Evolutionary conservation across 352 stramenopile species (phyloP), one percentile per base, ranked within the genome.

Genomic region (Globisporangium megalacanthum): DNA sequence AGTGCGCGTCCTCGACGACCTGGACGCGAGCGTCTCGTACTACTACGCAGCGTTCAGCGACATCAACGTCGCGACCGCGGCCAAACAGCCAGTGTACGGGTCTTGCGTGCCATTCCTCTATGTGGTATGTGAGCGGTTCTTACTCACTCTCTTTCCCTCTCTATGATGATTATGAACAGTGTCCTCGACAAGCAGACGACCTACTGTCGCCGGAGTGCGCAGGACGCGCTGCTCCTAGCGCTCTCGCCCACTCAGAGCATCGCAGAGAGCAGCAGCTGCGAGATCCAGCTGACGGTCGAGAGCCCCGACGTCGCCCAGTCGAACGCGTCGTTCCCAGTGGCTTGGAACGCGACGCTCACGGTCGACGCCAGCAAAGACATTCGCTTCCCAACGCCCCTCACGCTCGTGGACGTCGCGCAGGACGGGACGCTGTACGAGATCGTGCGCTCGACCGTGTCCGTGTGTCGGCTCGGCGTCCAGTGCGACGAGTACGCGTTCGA

Each of bases 31-130:
- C 5, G 35, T 79, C 45, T 52, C 70, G 52, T 88, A 85, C 50
- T 77, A 82, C 56, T 87, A 76, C 57, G 65, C 80, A 29, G 56
- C 69, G 10, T 83, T 77, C 44, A 60, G 58, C 46, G 70, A 78
- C 53, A 62, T 87, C 14, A 62, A 69, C 19, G 62, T 84, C 39
- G 61, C 33, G 22, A 57, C 14, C 20, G 17, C 36, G 15, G 52
- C 54, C 19, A 60, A 58, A 20, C 2, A 11, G 10, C 44, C 22
- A 19, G 35, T 51, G 60, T 65, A 54, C 59, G 42, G 13, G 39
- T 19, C 14, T 46, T 20, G 11, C 15, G 39, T n/a, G 2, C n/a
- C n/a, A n/a, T n/a, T n/a, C n/a, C n/a, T n/a, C n/a, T n/a, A 46
- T 20, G 3, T 47, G 17, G 59, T 60, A 3, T 19, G n/a, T 29